Percentiles rank a stretch among this genome's conserved stretches.
Evolutionary conservation across 2,329 filamentous ascomycete species (phyloP).

Genomic region (Colletotrichum sp.): DNA sequence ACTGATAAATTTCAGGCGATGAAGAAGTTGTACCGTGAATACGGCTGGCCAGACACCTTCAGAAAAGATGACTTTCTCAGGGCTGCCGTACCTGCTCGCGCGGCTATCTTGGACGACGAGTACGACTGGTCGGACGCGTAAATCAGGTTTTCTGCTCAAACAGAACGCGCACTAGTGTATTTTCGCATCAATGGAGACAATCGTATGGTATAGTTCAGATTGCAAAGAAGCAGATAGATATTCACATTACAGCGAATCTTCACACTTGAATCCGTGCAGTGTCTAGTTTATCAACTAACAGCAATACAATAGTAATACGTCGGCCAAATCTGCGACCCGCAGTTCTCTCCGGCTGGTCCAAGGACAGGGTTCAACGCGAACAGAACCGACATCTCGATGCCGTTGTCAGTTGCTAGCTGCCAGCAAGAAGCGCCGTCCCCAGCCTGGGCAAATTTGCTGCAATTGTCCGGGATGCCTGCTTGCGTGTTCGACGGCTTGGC

Average conservation of each 20-base stretch:
- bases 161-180: neutral
- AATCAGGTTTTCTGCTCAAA: neutral
- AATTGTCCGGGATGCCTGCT: neutral
- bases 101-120: neutral
- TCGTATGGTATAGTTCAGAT: neutral
- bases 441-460: slow-evolving; percentile 16
- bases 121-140: slow-evolving; percentile 4
- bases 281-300: neutral
- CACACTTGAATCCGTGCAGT: neutral
- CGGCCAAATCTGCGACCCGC: slow-evolving; percentile 26
- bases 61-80: neutral
- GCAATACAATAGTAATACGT: slow-evolving; percentile 29
- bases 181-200: neutral
- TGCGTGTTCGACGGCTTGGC: slow-evolving; percentile 1
- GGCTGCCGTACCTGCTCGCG: neutral
- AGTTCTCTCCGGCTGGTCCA: slow-evolving; percentile 27
- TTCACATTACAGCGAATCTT: neutral
- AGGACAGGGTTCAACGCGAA: slow-evolving; percentile 4
- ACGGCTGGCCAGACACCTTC: neutral
- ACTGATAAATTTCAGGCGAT: neutral
- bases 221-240: neutral
- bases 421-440: neutral
- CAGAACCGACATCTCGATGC: neutral
- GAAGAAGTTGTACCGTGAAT: neutral
- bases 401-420: neutral